Conservation (phyloP, 164 flowering plant species). For the Chimonanthus salicifolius region DNA sequence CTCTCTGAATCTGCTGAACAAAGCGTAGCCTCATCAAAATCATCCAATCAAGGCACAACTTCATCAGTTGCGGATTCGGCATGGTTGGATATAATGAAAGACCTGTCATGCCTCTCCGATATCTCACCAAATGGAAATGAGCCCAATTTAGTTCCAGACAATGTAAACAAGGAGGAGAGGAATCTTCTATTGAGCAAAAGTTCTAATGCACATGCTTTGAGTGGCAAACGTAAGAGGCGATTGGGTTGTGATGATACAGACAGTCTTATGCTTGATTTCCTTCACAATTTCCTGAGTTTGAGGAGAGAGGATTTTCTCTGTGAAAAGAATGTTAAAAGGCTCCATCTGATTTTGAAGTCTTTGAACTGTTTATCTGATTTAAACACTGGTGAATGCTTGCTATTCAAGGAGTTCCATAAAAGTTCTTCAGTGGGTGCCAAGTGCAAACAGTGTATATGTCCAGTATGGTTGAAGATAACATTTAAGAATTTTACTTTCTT, state of each 20-base stretch:
- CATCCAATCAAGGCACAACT: conserved; percentile 9
- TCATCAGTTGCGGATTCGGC: conserved; percentile 48
- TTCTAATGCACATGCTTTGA: conserved; percentile 2
- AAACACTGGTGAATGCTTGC: conserved; percentile 9
- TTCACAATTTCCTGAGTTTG: conserved; percentile 28
- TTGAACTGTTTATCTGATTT: conserved; percentile 45
- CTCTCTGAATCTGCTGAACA: conserved; percentile 13
- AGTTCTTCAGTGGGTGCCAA: conserved; percentile 12
- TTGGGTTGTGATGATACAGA: conserved; percentile 7
- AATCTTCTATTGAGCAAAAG: conserved; percentile 3
- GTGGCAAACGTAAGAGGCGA: conserved; percentile 25
- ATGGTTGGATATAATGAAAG: conserved; percentile 67
- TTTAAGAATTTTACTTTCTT: conserved; percentile 59
- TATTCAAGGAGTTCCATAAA: conserved; percentile 15
- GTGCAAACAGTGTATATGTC: conserved; percentile 50
- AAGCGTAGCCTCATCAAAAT: not conserved
- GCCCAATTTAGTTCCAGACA: not conserved
- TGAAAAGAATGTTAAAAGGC: conserved; percentile 25
- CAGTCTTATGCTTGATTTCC: conserved; percentile 20
- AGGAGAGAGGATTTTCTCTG: conserved; percentile 17
- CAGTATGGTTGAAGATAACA: conserved; percentile 61
- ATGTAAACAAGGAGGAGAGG: conserved; percentile 6
- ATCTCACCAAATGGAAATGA: conserved; percentile 8
- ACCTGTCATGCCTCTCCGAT: conserved; percentile 36
- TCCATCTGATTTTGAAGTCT: conserved; percentile 37